Percentiles rank a stretch among this genome's conserved stretches.
These are phyloP conservation scores for Colletotrichum phormii DNA, from an alignment of 2,329 filamentous ascomycete genomes.

Conservation along the genomic window DNA sequence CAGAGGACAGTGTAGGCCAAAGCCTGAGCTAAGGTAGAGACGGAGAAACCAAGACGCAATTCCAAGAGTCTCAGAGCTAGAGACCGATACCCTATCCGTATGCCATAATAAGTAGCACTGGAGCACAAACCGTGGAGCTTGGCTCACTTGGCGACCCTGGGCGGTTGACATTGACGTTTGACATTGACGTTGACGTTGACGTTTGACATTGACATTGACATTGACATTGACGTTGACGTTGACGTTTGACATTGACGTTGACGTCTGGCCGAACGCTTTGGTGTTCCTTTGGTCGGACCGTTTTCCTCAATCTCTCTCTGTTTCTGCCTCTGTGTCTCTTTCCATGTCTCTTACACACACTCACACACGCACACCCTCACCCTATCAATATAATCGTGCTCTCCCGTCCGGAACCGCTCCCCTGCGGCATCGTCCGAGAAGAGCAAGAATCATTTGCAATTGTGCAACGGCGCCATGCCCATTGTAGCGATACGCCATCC, in stretches of 20 bases:
- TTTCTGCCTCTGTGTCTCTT: too few relatives aligned
- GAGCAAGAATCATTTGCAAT: conserved; percentile 3
- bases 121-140: conserved; percentile 3
- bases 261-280: conserved; percentile 15
- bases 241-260: not conserved
- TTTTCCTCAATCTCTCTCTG: too few relatives aligned
- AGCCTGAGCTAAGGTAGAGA: too few relatives aligned
- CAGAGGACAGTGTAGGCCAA: too few relatives aligned
- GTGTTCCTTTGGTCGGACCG: not conserved
- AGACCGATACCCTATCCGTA: not conserved
- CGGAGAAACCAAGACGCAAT: not conserved
- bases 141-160: conserved; percentile 3
- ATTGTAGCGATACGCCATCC: conserved; percentile 9
- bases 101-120: not conserved
- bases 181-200: not conserved
- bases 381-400: not conserved
- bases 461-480: not conserved
- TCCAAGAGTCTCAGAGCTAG: not conserved
- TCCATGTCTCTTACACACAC: too few relatives aligned
- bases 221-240: not conserved
- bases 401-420: not conserved
- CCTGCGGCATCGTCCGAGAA: conserved; percentile 18
- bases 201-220: not conserved
- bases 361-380: not conserved
- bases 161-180: not conserved